Base-by-base conservation (phyloP, 176 grass and related monocot genomes). In the Juncus effusus region DNA sequence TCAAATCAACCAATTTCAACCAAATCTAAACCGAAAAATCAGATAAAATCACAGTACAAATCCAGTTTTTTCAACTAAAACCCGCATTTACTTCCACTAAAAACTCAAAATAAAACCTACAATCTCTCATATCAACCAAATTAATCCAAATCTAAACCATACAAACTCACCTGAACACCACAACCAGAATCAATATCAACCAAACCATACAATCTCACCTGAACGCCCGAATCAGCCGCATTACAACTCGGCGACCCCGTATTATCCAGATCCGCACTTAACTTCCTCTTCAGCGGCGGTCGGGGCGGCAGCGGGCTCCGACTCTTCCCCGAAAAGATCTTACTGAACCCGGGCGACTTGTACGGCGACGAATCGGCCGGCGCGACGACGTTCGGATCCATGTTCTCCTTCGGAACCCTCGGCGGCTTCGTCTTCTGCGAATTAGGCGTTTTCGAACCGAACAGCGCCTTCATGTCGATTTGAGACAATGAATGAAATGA, bases 401-500 rank as follows among this genome's bases (percentile, higher is more conserved):
- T 57, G 63, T 28, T 82, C 61, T 45, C 67, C 73, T 52, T 69
- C 14, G 52, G 56, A 49, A 54, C 52, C 61, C 52, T 66, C 45
- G 81, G 65, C 37, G 60, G 59, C 10, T 78, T 64, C 3, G 51
- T 68, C 16, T 84, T 84, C 54, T 77, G 79, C 62, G 85, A 80
- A 42, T 74, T 72, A 37, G 88, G 78, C 51, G 81, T 77, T 56
- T 76, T 71, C 42, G 70, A 74, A 74, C 78, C 81, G 77, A 87
- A 86, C 59, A 83, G 76, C 7, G 76, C 75, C 75, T 80, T 82
- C 87, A 90, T 83, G 59, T 75, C 36, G 62, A 70, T 60, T 44
- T 55, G 55, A 42, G 76, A 55, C n/a, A 55, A 44, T 54, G 51
- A 66, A 10, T 61, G 79, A 64, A 57, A 58, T 38, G 40, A 38